A percentile compares a stretch with the other conserved stretches of the same genome.
Evolutionary conservation across 805 yeast species (phyloP).

Genomic region (Yarrowia osloensis): DNA sequence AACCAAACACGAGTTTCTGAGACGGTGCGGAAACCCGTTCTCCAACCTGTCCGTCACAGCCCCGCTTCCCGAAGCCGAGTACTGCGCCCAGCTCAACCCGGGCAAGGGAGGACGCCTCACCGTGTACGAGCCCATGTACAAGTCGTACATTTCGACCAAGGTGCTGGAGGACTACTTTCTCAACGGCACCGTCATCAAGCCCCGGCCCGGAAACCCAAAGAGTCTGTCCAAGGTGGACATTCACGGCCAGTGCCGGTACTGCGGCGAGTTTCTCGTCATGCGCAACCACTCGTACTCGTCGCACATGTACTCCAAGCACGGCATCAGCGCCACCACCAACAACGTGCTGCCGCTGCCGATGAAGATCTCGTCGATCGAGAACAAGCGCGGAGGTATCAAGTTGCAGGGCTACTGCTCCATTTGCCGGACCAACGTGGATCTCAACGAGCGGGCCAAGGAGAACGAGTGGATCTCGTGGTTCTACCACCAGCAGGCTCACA

Average conservation of each 20-base stretch:
- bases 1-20: neutral
- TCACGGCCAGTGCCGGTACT: constrained; percentile 26
- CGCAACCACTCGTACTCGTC: constrained; percentile 30
- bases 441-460: constrained; percentile 26
- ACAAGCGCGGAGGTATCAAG: neutral
- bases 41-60: neutral
- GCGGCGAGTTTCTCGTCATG: constrained; percentile 28
- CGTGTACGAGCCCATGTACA: constrained; percentile 20
- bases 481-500: constrained; percentile 28
- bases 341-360: constrained; percentile 16
- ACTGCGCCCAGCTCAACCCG: neutral
- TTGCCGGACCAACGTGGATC: neutral
- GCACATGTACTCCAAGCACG: constrained; percentile 28
- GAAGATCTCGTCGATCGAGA: neutral
- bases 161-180: neutral
- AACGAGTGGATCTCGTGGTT: constrained; percentile 30
- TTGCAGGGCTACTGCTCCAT: constrained; percentile 22
- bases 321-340: constrained; percentile 24
- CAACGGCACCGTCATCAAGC: neutral
- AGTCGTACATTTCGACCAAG: constrained; percentile 21
- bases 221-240: constrained; percentile 1
- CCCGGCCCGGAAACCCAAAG: constrained; percentile 9
- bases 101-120: constrained; percentile 7
- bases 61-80: neutral
- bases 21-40: constrained; percentile 20